Evolutionary conservation across 164 flowering plant genomes (phyloP).

Genomic region (Akebia trifoliata): DNA sequence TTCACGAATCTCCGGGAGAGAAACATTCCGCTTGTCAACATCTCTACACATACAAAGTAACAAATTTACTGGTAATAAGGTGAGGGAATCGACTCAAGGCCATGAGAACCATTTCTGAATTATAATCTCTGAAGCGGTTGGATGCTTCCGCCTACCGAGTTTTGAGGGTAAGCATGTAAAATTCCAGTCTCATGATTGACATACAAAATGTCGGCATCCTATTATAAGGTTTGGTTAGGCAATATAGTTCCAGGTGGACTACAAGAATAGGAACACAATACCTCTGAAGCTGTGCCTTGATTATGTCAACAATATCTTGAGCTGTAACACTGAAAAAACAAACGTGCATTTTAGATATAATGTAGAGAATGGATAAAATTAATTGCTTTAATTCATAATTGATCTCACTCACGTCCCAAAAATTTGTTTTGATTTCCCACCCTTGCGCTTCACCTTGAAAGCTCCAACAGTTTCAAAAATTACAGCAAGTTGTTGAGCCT

Average conservation of each 20-base stretch:
- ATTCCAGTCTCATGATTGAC: too few relatives aligned
- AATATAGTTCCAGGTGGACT: neutral
- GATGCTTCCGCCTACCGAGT: too few relatives aligned
- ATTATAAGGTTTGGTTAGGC: neutral
- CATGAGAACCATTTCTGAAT: neutral
- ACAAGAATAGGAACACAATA: constrained; percentile 19
- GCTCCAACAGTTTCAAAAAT: constrained; percentile 92
- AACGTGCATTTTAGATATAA: constrained; percentile 10
- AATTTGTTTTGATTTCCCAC: constrained; percentile 85
- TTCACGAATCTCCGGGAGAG: constrained; percentile 89
- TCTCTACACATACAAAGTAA: constrained; percentile 46
- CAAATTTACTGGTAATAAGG: neutral
- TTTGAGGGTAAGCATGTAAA: too few relatives aligned
- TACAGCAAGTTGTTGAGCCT: constrained; percentile 80
- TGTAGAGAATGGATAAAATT: neutral
- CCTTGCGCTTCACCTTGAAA: constrained; percentile 91
- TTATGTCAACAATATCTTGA: constrained; percentile 93
- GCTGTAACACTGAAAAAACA: constrained; percentile 63
- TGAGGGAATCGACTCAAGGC: neutral
- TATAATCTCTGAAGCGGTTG: neutral
- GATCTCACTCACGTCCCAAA: constrained; percentile 71
- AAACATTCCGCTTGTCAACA: constrained; percentile 70
- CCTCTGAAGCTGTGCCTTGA: constrained; percentile 94
- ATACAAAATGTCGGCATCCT: neutral
- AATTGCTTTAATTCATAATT: neutral